These are phyloP conservation scores for Aureobasidium vineae DNA, from an alignment of 2,329 filamentous ascomycete genomes.

Conservation along the genomic window DNA sequence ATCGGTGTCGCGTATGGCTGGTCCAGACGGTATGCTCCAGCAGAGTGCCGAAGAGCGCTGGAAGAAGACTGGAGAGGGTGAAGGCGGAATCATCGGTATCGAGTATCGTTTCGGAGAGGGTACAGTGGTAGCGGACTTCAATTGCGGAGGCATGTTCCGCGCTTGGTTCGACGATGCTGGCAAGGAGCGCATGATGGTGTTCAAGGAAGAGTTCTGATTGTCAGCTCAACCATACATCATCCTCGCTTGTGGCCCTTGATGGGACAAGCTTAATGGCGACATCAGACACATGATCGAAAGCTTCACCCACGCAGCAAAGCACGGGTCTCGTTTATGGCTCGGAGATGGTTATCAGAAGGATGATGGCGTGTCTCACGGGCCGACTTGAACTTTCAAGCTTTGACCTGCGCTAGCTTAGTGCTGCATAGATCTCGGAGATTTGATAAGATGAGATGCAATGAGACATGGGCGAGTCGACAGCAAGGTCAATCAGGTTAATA, in stretches of 20 bases:
- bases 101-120: constrained; percentile 55
- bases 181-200: constrained; percentile 57
- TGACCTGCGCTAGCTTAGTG: neutral
- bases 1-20: constrained; percentile 65
- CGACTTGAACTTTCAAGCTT: neutral
- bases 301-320: neutral
- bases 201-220: constrained; percentile 45
- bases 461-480: neutral
- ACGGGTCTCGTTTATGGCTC: constrained; percentile 16
- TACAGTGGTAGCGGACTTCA: constrained; percentile 71
- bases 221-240: neutral
- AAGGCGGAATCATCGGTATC: constrained; percentile 83
- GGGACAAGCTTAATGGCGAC: neutral
- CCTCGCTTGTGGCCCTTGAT: neutral
- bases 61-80: constrained; percentile 71
- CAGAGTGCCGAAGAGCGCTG: constrained; percentile 71
- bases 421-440: constrained; percentile 20
- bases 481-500: neutral
- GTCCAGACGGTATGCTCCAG: constrained; percentile 70
- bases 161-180: constrained; percentile 69
- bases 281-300: neutral
- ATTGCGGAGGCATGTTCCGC: constrained; percentile 85
- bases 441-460: constrained; percentile 4
- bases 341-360: neutral
- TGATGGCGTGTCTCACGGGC: neutral